Evolutionary conservation across 176 grass and related monocot species (phyloP), one percentile per base, ranked within the genome.

Genomic region (Eleusine indica): DNA sequence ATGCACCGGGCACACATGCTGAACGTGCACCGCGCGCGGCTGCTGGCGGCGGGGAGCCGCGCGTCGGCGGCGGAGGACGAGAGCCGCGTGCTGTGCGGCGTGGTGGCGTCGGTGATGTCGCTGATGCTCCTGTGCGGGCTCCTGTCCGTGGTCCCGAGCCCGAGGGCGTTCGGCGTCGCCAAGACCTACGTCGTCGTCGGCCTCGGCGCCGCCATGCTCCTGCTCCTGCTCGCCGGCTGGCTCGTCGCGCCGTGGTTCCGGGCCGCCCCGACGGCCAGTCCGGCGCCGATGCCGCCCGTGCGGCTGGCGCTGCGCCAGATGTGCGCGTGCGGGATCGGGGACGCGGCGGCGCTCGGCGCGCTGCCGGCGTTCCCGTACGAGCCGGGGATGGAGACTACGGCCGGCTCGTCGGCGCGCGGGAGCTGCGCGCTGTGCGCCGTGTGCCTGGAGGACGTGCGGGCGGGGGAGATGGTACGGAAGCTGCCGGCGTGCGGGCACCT

Each of bases 361-460:
- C 49, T 71, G 49, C 79, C 79, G 38, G 25, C 51, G 67, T 81
- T 81, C 79, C 1, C 67, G 51, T 81, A 60, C 37, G 64, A 43
- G 74, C 32, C 73, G 1, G 32, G 2, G 32, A 35, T 35, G 32
- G 32, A 35, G 32, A 35, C 32, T 35, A 35, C 1, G 18, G 29
- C 38, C 18, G n/a, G 2, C 51, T 17, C 52, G 38, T 1, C 66
- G 6, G 52, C 52, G 51, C 35, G 67, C 35, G 6, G 49, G 66
- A 81, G 79, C 79, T 52, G 6, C 82, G 61, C 49, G 35, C 72
- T 75, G 7, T 84, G 72, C 67, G 79, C 67, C 14, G 79, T 81
- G 67, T 81, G 79, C 79, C 67, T 81, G 67, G 67, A 81, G 67
- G 79, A 81, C 79, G 79, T 81, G 21, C 79, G n/a, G 1, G 51